Evolutionary conservation across 2,329 filamentous ascomycete genomes (phyloP), one percentile per base, ranked within the genome.

Genomic region (Apiospora arundinis): DNA sequence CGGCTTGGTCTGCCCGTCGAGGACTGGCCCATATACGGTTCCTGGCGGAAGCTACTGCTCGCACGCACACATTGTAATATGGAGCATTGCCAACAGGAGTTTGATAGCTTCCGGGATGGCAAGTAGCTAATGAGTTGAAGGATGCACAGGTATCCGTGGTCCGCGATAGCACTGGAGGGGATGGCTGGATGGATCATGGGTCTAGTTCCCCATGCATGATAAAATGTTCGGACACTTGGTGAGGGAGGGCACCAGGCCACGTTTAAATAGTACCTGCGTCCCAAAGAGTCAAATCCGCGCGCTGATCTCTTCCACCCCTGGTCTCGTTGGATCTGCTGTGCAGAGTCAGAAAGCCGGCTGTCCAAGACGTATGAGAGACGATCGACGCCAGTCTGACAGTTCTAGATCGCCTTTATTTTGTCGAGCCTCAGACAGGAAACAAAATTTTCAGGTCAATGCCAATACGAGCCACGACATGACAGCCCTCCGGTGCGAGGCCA

Each of bases 201-300:
- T 63, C 56, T 63, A 63, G 56, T 63, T 63, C 32, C 32, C 32
- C 56, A 63, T 63, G 56, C 56, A 63, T n/a, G 52, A 60, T 37
- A 21, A 60, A 60, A 60, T n/a, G 52, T 40, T 40, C 32, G 56
- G 56, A 40, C 56, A 63, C 60, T 40, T 68, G 37, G 67, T 46
- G 63, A 46, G 70, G 46, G 68, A 40, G 60, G 60, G 40, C 52
- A 70, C 66, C 68, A 68, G 42, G 65, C 68, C 45, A 70, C 71
- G 46, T 63, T 67, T 65, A 65, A 67, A 72, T 69, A 76, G 75
- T 75, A 74, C 74, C 73, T 76, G 74, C 71, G 70, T 75, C 72
- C 73, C 69, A 72, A 76, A 76, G 70, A 70, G 75, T 74, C 68
- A 72, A 72, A 45, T 72, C 56, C 71, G 68, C 74, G 70, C 73